Evolutionary conservation across 1,284 basidiomycete species (phyloP).

Genomic region (Cryptococcus maquisensis): DNA sequence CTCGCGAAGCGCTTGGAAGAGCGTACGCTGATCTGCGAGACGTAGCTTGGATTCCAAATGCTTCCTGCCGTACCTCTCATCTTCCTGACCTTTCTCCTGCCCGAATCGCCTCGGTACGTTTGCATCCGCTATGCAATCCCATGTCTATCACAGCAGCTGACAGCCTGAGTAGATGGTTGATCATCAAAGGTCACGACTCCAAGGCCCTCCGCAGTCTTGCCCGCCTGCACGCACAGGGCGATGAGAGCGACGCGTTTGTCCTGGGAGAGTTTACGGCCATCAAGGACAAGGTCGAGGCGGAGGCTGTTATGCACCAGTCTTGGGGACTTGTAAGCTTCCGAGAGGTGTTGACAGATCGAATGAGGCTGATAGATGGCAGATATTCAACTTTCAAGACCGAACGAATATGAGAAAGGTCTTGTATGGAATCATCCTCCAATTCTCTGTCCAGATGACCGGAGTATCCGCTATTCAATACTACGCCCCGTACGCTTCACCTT

Average conservation of each 20-base stretch:
- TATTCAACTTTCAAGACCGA: constrained; percentile 51
- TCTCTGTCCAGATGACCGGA: constrained; percentile 54
- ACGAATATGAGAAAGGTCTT: constrained; percentile 53
- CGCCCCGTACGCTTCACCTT: constrained; percentile 30
- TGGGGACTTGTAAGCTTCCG: constrained; percentile 25
- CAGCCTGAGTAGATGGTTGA: constrained; percentile 54
- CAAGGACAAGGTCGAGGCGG: constrained; percentile 39
- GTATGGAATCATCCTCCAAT: constrained; percentile 50
- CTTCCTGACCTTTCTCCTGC: constrained; percentile 55
- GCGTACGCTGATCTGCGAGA: neutral
- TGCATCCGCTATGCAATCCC: too few species aligned
- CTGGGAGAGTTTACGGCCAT: constrained; percentile 47
- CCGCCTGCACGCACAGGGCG: constrained; percentile 58
- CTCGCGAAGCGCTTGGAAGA: neutral
- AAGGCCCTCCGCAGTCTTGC: constrained; percentile 57
- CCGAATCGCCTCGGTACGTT: constrained; percentile 55
- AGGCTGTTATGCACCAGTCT: constrained; percentile 41
- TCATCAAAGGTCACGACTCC: constrained; percentile 56
- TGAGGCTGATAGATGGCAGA: constrained; percentile 37
- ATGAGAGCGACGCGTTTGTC: constrained; percentile 46
- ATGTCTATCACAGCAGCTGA: too few species aligned
- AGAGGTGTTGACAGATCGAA: too few species aligned
- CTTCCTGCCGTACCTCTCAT: constrained; percentile 57
- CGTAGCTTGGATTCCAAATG: constrained; percentile 43
- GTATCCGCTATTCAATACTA: constrained; percentile 56